These are phyloP conservation scores for Larix sibirica DNA, from an alignment of 83 land plant genomes.

Conservation along the genomic window DNA sequence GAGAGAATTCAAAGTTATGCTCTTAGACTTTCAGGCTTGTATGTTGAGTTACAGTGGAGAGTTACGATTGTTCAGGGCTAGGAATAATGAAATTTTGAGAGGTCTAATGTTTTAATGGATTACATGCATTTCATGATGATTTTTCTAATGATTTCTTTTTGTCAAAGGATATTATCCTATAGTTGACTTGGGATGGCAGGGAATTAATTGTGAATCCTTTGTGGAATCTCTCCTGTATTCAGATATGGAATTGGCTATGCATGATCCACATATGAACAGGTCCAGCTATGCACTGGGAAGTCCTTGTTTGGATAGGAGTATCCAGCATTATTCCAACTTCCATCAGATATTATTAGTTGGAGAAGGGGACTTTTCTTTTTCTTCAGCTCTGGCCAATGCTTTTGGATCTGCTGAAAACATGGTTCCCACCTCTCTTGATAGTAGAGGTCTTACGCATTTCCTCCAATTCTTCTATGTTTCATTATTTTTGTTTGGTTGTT, in stretches of 20 bases:
- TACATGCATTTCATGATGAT: too few species aligned
- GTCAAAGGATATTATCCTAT: too few species aligned
- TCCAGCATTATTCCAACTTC: not conserved
- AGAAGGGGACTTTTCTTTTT: not conserved
- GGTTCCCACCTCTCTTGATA: slow-evolving; percentile 26
- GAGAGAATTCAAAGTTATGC: too few species aligned
- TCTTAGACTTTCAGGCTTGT: too few species aligned
- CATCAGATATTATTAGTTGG: slow-evolving; percentile 24
- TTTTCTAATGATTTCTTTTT: too few species aligned
- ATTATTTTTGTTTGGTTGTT: not conserved
- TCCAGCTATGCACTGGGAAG: not conserved
- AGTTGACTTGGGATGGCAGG: too few species aligned
- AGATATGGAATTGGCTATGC: not conserved
- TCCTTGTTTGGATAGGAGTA: not conserved
- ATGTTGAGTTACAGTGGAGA: too few species aligned
- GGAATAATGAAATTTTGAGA: too few species aligned
- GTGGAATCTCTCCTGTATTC: not conserved
- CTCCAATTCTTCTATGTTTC: not conserved
- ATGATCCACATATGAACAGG: not conserved
- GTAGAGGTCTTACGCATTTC: not conserved
- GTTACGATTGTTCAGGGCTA: too few species aligned
- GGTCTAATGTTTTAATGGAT: too few species aligned
- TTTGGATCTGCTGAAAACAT: slow-evolving; percentile 12
- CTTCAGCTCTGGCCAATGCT: not conserved
- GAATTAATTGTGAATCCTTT: not conserved